Evolutionary conservation across 306 rosid species (phyloP), one percentile per base, ranked within the genome.

Genomic region (Quercus gilva): DNA sequence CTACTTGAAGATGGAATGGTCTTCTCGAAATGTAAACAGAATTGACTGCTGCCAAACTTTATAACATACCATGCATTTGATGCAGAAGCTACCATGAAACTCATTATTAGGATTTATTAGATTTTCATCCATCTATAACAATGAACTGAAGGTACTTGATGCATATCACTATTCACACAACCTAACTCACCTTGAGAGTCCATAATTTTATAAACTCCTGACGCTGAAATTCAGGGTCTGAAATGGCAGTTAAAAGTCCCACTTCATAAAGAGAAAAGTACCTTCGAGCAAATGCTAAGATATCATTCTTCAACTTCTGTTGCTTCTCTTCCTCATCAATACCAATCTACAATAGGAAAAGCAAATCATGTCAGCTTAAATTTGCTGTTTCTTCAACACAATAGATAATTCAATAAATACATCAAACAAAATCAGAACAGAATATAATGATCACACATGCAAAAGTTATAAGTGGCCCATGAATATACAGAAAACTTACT

Each of bases 251-350:
- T 88, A 91, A 79, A 84, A 85, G 80, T 73, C 87, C 90, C 82
- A 91, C 75, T 84, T 94, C 97, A 74, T 75, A 63, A 23, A 89
- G 88, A 78, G 97, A 90, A 81, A 92, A 90, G 84, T 87, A 94
- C 65, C 97, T 89, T 71, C 83, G 80, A 35, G 97, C 97, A 82
- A 94, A 94, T 45, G 92, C 86, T 84, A 94, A 78, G 75, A 88
- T 76, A 79, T 86, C 78, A 84, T 86, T 91, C 83, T 88, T 94
- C 77, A 92, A 84, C 70, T 74, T 92, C 88, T 97, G 81, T 41
- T 86, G 79, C 80, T 94, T 92, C 76, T 90, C 95, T 85, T 94
- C 99, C 79, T 91, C 94, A 84, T 94, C 97, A 55, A 94, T 83
- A 60, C 97, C 99, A 74, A 94, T 92, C 99, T 94, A 82, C 57